A percentile compares a stretch with the other conserved stretches of the same genome.
Evolutionary conservation across 1,284 basidiomycete species (phyloP).

Genomic region (Macrocystidia cucumis): DNA sequence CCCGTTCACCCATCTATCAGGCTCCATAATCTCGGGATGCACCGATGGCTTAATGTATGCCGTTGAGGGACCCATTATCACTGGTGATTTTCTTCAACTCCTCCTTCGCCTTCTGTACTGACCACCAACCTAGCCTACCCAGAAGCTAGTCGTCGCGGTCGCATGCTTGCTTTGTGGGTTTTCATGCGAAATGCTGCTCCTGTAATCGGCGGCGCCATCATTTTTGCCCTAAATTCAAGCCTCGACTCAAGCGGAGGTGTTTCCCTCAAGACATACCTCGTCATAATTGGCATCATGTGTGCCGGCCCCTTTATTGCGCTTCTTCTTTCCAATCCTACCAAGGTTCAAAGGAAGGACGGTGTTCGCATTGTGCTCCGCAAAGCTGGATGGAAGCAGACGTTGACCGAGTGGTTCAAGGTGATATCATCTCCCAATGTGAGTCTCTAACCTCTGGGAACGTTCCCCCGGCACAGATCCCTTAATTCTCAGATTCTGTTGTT

Average conservation of each 20-base stretch:
- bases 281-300: slow-evolving; percentile 27
- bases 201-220: slow-evolving; percentile 25
- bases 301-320: slow-evolving; percentile 24
- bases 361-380: slow-evolving; percentile 20
- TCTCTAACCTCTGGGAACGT: no score
- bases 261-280: slow-evolving; percentile 23
- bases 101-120: neutral
- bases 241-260: slow-evolving; percentile 21
- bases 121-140: slow-evolving; percentile 18
- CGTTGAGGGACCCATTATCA: slow-evolving; percentile 25
- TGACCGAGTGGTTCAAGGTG: slow-evolving; percentile 20
- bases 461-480: no score
- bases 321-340: slow-evolving; percentile 20
- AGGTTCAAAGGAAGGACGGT: slow-evolving; percentile 23
- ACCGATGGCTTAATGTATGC: slow-evolving; percentile 26
- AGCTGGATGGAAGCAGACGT: slow-evolving; percentile 18
- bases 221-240: slow-evolving; percentile 21
- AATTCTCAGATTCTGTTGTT: slow-evolving; percentile 19
- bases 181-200: slow-evolving; percentile 25
- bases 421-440: slow-evolving; percentile 18
- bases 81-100: slow-evolving; percentile 13
- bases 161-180: slow-evolving; percentile 26
- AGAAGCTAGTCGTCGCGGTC: slow-evolving; percentile 20
- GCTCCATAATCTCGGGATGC: slow-evolving; percentile 20
- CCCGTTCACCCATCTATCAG: slow-evolving; percentile 8